phyloP scores from a whole-genome alignment of 306 rosid genomes.

The Oxytropis ochrocephala region DNA sequence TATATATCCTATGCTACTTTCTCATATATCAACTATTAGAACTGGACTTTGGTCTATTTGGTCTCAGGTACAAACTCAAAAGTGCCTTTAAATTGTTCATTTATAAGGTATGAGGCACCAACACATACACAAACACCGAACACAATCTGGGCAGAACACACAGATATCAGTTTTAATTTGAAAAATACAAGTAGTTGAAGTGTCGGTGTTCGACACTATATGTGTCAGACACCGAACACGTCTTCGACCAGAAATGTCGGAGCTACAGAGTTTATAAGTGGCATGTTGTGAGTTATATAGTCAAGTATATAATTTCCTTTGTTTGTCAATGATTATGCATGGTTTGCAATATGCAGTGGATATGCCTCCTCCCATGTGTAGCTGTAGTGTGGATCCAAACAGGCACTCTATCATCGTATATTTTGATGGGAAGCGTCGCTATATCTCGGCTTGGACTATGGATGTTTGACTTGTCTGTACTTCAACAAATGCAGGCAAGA shows the following conservation, averaged over 20 bases:
- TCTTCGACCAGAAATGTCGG: too few relatives aligned
- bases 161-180: too few relatives aligned
- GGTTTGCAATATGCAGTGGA: slow-evolving; percentile 46
- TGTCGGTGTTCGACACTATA: too few relatives aligned
- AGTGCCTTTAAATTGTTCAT: neutral
- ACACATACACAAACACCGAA: too few relatives aligned
- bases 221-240: too few relatives aligned
- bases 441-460: slow-evolving; percentile 87
- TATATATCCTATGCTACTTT: slow-evolving; percentile 53
- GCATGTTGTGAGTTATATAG: neutral
- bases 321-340: neutral
- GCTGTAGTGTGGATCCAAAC: slow-evolving; percentile 55
- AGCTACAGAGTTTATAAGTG: neutral
- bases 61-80: slow-evolving; percentile 57
- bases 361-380: slow-evolving; percentile 58
- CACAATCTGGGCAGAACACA: too few relatives aligned
- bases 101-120: too few relatives aligned
- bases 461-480: slow-evolving; percentile 81
- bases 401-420: slow-evolving; percentile 38
- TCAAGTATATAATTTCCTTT: neutral
- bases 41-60: slow-evolving; percentile 85
- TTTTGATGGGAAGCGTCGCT: slow-evolving; percentile 80
- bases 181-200: too few relatives aligned
- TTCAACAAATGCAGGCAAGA: slow-evolving; percentile 87
- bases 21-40: slow-evolving; percentile 55